phyloP scores from a whole-genome alignment of 768 basidiomycete species.

The Leccinum incarnatum region DNA sequence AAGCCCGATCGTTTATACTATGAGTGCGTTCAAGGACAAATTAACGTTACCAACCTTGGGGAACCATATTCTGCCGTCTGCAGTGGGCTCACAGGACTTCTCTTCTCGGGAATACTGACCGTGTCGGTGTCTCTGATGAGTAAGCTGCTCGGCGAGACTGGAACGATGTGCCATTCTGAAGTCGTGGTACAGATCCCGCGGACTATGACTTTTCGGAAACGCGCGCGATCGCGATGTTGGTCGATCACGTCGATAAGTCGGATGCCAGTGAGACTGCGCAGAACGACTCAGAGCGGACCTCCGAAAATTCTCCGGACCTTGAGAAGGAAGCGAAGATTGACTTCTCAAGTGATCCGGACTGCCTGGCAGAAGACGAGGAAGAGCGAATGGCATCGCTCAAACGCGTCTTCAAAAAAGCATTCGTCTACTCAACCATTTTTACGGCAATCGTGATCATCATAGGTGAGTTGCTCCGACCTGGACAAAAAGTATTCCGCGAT shows the following conservation, averaged over 20 bases:
- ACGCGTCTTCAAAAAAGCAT: constrained; percentile 32
- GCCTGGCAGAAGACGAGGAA: constrained; percentile 4
- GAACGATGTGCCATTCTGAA: neutral
- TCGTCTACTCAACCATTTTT: constrained; percentile 33
- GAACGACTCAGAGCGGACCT: neutral
- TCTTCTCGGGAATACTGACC: constrained; percentile 38
- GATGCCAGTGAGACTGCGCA: neutral
- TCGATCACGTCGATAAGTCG: constrained; percentile 4
- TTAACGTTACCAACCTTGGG: constrained; percentile 37
- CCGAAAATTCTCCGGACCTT: constrained; percentile 10
- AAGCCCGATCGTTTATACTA: neutral
- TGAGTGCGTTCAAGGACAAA: constrained; percentile 25
- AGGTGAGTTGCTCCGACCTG: constrained; percentile 17
- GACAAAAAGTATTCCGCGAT: neutral
- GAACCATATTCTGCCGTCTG: constrained; percentile 40
- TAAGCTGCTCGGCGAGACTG: constrained; percentile 12
- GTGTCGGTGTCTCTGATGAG: constrained; percentile 36
- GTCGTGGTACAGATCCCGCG: constrained; percentile 26
- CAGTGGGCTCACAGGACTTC: constrained; percentile 36
- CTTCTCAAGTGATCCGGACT: neutral
- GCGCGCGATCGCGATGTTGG: constrained; percentile 33
- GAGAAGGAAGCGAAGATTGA: constrained; percentile 14
- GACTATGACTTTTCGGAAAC: constrained; percentile 40
- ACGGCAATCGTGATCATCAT: constrained; percentile 36
- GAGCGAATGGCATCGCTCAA: constrained; percentile 19